These are phyloP conservation scores for Gloeophyllum trabeum DNA, from an alignment of 768 basidiomycete species.

Conservation along the genomic window DNA sequence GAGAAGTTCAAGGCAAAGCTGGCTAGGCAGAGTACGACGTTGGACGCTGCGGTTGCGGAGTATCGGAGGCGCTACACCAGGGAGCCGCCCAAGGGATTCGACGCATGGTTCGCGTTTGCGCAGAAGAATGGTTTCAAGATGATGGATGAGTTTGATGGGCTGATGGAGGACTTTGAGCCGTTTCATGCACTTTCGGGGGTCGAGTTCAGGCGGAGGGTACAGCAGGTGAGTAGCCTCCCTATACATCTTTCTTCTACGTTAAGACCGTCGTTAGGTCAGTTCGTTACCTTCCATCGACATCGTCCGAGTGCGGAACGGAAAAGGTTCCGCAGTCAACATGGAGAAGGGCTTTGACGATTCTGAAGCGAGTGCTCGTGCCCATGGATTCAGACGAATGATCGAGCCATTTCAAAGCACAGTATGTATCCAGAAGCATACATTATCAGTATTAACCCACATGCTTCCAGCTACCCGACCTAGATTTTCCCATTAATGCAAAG, in stretches of 20 bases:
- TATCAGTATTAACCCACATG: neutral
- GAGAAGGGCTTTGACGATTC: conserved; percentile 44
- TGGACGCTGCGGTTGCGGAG: conserved; percentile 69
- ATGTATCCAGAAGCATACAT: no score
- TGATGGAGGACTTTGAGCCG: conserved; percentile 72
- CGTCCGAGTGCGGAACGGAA: conserved; percentile 65
- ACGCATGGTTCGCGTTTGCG: conserved; percentile 81
- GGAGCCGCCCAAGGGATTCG: conserved; percentile 84
- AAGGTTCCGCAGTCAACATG: conserved; percentile 45
- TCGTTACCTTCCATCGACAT: conserved; percentile 76
- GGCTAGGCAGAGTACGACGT: conserved; percentile 65
- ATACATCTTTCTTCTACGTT: neutral
- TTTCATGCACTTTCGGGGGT: conserved; percentile 70
- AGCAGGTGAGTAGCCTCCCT: conserved; percentile 31
- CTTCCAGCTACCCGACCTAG: conserved; percentile 80
- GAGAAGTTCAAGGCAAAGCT: conserved; percentile 55
- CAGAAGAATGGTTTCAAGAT: conserved; percentile 62
- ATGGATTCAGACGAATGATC: conserved; percentile 69
- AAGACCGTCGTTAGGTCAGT: conserved; percentile 38
- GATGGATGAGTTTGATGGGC: conserved; percentile 81
- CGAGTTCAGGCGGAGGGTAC: conserved; percentile 56
- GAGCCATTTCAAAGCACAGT: conserved; percentile 58
- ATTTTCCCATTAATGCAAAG: conserved; percentile 87
- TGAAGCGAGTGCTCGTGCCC: conserved; percentile 69
- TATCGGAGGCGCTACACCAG: conserved; percentile 72